These are phyloP conservation scores for Bolboschoenoplectus hybrid DNA, from an alignment of 202 grass and related monocot species.

Conservation along the genomic window DNA sequence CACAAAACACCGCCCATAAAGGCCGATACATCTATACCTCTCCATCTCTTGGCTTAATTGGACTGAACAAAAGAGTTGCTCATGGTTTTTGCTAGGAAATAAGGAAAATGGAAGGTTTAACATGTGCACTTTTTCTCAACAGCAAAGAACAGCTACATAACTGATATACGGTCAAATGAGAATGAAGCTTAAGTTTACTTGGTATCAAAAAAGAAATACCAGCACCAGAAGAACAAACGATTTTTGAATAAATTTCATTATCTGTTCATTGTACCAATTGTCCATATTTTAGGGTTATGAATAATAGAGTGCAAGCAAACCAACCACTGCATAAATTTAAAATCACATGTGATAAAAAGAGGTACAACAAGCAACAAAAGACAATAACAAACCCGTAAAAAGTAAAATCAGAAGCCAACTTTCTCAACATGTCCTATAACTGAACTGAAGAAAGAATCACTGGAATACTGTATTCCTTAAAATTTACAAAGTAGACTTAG, in stretches of 20 bases:
- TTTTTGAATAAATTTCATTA: neutral
- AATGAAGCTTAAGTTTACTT: neutral
- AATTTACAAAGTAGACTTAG: conserved; percentile 35
- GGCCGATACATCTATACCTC: neutral
- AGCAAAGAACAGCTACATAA: neutral
- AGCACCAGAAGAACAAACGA: neutral
- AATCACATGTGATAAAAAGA: neutral
- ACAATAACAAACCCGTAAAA: neutral
- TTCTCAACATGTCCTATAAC: conserved; percentile 44
- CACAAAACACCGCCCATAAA: neutral
- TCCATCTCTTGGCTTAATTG: neutral
- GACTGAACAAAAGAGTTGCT: neutral
- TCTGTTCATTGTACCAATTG: neutral
- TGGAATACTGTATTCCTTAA: conserved; percentile 23
- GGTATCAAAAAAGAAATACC: neutral
- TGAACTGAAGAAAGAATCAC: conserved; percentile 25
- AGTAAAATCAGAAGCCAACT: conserved; percentile 20
- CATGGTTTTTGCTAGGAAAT: neutral
- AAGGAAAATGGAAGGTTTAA: neutral
- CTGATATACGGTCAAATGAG: neutral
- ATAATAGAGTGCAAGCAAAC: conserved; percentile 8
- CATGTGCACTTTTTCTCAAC: neutral
- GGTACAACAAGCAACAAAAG: neutral
- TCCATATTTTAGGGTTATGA: neutral
- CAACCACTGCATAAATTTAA: neutral